phyloP scores from a whole-genome alignment of 129 eudicot species.

The Gnaphalium uliginosum region DNA sequence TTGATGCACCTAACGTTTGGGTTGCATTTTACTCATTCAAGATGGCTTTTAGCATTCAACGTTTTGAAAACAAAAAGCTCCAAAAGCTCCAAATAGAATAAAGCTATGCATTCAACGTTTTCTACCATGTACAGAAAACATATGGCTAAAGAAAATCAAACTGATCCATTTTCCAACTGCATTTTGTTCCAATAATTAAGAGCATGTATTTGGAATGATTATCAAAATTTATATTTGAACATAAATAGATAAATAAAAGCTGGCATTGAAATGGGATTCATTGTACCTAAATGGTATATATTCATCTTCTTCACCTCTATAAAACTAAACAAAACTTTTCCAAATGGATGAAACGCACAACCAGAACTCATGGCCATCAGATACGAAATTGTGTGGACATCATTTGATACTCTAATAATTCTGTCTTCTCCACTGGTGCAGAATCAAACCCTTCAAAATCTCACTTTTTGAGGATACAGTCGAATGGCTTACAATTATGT shows the following conservation, averaged over 20 bases:
- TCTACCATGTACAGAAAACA: too few species aligned
- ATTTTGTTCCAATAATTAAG: background rate
- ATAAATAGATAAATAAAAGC: background rate
- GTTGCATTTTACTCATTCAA: too few species aligned
- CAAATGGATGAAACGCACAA: background rate
- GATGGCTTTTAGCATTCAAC: too few species aligned
- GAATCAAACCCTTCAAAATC: background rate
- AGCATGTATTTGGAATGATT: too few species aligned
- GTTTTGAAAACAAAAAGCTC: too few species aligned
- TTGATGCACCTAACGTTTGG: too few species aligned
- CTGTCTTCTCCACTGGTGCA: background rate
- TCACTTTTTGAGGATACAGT: background rate
- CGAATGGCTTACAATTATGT: background rate
- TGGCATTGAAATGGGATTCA: background rate
- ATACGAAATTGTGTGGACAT: background rate
- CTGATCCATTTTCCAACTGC: background rate
- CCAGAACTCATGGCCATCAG: background rate
- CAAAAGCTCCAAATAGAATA: too few species aligned
- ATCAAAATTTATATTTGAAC: too few species aligned
- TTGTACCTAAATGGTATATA: background rate
- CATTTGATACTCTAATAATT: background rate
- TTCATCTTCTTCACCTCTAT: background rate
- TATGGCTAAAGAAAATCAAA: background rate
- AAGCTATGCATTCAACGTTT: too few species aligned
- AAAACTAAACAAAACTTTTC: slow-evolving; percentile 24